A percentile compares a stretch with the other conserved stretches of the same genome.
Evolutionary conservation across 225 moss, liverwort and hornwort species (phyloP).

Genomic region (Climacium dendroides): DNA sequence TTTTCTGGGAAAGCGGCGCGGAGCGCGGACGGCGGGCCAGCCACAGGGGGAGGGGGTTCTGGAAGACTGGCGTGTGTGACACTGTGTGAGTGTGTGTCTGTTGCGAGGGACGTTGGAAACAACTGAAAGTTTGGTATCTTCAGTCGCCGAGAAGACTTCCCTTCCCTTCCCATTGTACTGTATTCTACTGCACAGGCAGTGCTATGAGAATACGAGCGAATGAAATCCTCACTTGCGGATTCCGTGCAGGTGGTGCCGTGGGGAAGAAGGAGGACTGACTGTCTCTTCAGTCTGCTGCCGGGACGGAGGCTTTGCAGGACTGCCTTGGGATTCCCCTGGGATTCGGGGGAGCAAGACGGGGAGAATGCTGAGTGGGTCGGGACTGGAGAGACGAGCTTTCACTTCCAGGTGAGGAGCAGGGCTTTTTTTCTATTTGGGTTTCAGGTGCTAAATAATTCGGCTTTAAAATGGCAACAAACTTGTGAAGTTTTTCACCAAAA

Average conservation of each 20-base stretch:
- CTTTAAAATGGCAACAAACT: too few species aligned
- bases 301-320: neutral
- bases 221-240: neutral
- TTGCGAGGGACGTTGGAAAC: neutral
- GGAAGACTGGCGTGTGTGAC: neutral
- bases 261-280: neutral
- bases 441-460: too few species aligned
- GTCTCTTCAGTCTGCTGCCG: neutral
- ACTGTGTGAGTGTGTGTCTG: neutral
- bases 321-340: neutral
- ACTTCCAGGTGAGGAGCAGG: too few species aligned
- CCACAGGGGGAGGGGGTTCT: neutral
- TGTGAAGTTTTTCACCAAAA: too few species aligned
- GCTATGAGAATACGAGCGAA: neutral
- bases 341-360: neutral
- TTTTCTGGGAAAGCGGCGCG: neutral
- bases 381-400: too few species aligned
- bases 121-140: neutral
- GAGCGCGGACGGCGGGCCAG: neutral
- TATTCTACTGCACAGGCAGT: neutral
- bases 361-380: too few species aligned
- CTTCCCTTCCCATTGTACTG: too few species aligned
- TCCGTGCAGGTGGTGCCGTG: neutral
- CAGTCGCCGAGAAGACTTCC: neutral
- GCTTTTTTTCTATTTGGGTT: too few species aligned